phyloP scores from a whole-genome alignment of 2,329 filamentous ascomycete genomes.

The Ophiostoma sp. region DNA sequence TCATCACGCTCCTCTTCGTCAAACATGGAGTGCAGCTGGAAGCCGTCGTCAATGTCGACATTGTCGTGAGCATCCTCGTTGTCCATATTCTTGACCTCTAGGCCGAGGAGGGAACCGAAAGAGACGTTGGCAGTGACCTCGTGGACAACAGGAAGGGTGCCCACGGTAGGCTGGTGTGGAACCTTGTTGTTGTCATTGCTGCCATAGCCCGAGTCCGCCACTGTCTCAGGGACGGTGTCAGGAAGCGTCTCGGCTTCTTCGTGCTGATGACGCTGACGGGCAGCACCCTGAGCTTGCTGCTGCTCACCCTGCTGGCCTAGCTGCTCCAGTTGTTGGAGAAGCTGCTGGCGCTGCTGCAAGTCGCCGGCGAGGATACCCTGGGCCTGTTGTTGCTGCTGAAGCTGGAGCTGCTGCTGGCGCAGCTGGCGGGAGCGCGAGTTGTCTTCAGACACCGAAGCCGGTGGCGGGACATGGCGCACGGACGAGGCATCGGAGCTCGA shows the following conservation, averaged over 20 bases:
- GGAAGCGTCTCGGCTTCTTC: constrained; percentile 6
- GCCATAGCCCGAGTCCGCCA: constrained; percentile 10
- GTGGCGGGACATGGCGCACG: constrained; percentile 34
- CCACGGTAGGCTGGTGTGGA: neutral
- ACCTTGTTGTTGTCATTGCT: constrained; percentile 4
- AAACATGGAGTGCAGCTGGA: constrained; percentile 19
- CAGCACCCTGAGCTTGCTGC: neutral
- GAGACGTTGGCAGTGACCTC: neutral
- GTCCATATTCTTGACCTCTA: neutral
- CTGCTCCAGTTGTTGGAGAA: neutral
- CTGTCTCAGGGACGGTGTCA: neutral
- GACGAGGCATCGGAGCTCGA: constrained; percentile 32
- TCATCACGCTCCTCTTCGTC: neutral
- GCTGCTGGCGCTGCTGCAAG: neutral
- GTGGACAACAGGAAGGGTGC: neutral
- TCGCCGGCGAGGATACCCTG: neutral
- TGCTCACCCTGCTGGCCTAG: neutral
- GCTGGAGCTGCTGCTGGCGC: constrained; percentile 1
- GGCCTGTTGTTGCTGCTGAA: neutral
- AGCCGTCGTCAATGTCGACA: neutral
- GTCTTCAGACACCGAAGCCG: neutral
- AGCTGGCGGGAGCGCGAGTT: neutral
- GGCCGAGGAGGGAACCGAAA: neutral
- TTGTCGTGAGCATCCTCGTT: neutral
- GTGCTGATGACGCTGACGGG: neutral